These are phyloP conservation scores for Talaromyces funiculosus DNA, from an alignment of 2,329 filamentous ascomycete species.

Conservation along the genomic window DNA sequence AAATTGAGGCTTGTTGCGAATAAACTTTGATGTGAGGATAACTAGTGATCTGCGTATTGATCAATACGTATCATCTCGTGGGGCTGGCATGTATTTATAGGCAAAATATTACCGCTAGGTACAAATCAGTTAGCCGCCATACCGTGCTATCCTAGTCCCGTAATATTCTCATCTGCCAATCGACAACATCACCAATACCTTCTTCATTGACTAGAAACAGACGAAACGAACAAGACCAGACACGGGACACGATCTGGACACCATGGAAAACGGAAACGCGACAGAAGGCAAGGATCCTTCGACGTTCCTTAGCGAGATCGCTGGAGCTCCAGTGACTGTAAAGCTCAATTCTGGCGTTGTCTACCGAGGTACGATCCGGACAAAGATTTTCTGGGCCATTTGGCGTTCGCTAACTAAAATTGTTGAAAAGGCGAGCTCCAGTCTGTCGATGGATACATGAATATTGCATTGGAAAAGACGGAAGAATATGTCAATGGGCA, in stretches of 20 bases:
- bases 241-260: not conserved
- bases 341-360: conserved; percentile 98
- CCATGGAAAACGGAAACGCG: conserved; percentile 69
- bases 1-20: not conserved
- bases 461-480: conserved; percentile 95
- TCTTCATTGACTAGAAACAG: not conserved
- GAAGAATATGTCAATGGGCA: conserved; percentile 84
- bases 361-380: conserved; percentile 68
- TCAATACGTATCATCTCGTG: not conserved
- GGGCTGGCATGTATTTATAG: not conserved
- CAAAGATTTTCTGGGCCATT: not conserved
- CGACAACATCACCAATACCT: not conserved
- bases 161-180: not conserved
- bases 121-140: not conserved
- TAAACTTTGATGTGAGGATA: not conserved
- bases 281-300: conserved; percentile 84
- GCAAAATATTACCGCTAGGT: not conserved
- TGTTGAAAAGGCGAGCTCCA: conserved; percentile 71
- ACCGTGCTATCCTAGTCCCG: not conserved
- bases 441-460: conserved; percentile 99
- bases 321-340: conserved; percentile 87
- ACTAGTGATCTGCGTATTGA: not conserved
- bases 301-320: conserved; percentile 88
- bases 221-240: not conserved
- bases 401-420: not conserved